Evolutionary conservation across 2,329 filamentous ascomycete genomes (phyloP).

Genomic region (Decorospora gaudefroyi): DNA sequence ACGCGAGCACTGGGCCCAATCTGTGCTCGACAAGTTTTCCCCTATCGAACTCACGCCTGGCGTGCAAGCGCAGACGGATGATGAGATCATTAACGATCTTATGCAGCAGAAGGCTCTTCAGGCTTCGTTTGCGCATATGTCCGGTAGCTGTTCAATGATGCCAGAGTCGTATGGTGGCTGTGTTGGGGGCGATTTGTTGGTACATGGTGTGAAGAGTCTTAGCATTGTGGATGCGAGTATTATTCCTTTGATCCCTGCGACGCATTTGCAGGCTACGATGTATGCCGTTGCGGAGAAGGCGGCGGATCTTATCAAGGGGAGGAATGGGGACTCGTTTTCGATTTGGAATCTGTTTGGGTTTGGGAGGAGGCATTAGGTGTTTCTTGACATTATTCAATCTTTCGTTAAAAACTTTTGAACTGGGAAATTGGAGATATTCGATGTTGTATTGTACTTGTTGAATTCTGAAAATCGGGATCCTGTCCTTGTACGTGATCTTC

Average conservation of each 20-base stretch:
- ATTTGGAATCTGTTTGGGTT: not conserved
- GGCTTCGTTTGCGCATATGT: constrained; percentile 35
- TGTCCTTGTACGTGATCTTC: no score
- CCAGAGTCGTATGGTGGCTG: constrained; percentile 34
- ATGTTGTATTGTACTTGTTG: no score
- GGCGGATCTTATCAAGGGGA: constrained; percentile 38
- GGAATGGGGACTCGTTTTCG: constrained; percentile 9
- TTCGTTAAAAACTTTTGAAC: no score
- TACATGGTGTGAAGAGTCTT: constrained; percentile 33
- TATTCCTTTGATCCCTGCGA: constrained; percentile 35
- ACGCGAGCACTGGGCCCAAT: constrained; percentile 40
- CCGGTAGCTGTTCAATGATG: constrained; percentile 39
- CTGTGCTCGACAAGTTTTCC: constrained; percentile 37
- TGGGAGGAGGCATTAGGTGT: no score
- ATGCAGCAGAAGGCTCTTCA: constrained; percentile 19
- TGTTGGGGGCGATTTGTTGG: constrained; percentile 27
- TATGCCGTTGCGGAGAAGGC: constrained; percentile 43
- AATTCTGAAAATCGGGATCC: no score
- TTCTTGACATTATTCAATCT: no score
- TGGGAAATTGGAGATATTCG: no score
- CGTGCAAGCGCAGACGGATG: constrained; percentile 27
- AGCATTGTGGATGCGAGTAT: constrained; percentile 43
- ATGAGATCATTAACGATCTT: constrained; percentile 29
- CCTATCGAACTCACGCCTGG: constrained; percentile 42
- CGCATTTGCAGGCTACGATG: constrained; percentile 38